Evolutionary conservation across 129 eudicot species (phyloP).

Genomic region (Deinandra increscens): DNA sequence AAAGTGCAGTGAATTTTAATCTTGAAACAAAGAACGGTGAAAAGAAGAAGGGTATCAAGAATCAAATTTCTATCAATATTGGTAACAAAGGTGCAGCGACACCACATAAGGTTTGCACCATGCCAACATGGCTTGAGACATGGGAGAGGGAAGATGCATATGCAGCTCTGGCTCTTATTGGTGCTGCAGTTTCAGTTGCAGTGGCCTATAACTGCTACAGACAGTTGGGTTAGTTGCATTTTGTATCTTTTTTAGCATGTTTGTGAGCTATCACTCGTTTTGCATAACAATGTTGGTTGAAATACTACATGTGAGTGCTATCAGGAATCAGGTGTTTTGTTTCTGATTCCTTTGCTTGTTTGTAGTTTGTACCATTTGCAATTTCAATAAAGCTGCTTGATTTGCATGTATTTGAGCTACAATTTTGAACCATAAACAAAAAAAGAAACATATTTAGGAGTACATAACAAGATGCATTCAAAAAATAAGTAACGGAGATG

Average conservation of each 20-base stretch:
- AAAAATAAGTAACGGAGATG: not conserved
- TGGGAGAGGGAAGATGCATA: slow-evolving; percentile 98
- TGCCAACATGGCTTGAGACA: slow-evolving; percentile 92
- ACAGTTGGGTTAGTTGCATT: slow-evolving; percentile 39
- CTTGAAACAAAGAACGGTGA: slow-evolving; percentile 31
- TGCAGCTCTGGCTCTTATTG: slow-evolving; percentile 79
- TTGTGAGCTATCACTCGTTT: slow-evolving; percentile 16
- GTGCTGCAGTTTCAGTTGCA: slow-evolving; percentile 82
- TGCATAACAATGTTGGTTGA: slow-evolving; percentile 13
- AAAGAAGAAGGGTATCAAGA: slow-evolving; percentile 50
- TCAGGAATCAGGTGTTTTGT: slow-evolving; percentile 17
- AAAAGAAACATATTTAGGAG: not conserved
- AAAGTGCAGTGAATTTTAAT: slow-evolving; percentile 31
- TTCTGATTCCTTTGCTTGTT: slow-evolving; percentile 23
- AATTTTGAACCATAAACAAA: not conserved
- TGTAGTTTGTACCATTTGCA: slow-evolving; percentile 12
- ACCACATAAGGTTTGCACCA: slow-evolving; percentile 56
- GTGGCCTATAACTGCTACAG: slow-evolving; percentile 79
- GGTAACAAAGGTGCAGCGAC: slow-evolving; percentile 40
- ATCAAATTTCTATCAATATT: slow-evolving; percentile 44
- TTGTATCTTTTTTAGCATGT: slow-evolving; percentile 14
- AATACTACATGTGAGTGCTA: slow-evolving; percentile 16
- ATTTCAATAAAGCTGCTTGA: slow-evolving; percentile 32
- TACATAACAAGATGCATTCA: not conserved
- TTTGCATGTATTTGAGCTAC: slow-evolving; percentile 5